These are phyloP conservation scores for Oryza glaberrima DNA, from an alignment of 176 grass and related monocot genomes.

Conservation along the genomic window DNA sequence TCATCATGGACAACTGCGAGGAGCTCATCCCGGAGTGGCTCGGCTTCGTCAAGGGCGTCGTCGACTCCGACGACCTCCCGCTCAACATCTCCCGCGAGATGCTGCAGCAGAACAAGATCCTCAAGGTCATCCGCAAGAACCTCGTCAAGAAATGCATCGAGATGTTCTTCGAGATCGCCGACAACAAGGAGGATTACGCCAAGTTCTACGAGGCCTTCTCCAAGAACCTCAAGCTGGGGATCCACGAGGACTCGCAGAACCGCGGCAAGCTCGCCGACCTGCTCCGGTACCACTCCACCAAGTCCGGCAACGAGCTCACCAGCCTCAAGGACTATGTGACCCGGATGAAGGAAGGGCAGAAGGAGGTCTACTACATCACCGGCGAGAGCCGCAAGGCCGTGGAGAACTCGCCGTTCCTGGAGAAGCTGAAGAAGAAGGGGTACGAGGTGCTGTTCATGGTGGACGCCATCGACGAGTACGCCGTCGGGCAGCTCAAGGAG, in stretches of 20 bases:
- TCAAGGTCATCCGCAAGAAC: conserved; percentile 62
- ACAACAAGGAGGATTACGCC: conserved; percentile 57
- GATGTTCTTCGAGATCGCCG: conserved; percentile 66
- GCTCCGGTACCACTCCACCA: conserved; percentile 53
- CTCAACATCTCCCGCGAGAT: conserved; percentile 62
- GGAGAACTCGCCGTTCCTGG: conserved; percentile 69
- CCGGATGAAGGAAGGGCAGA: conserved; percentile 56
- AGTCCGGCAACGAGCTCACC: conserved; percentile 59
- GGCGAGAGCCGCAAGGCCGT: conserved; percentile 66
- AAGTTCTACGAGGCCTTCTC: conserved; percentile 78
- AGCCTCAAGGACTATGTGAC: conserved; percentile 74
- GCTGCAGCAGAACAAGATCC: conserved; percentile 76
- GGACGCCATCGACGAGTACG: conserved; percentile 73
- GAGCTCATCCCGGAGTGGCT: conserved; percentile 72
- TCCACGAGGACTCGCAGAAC: conserved; percentile 66
- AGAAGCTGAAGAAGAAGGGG: conserved; percentile 60
- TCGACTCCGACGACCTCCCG: conserved; percentile 66
- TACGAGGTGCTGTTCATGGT: conserved; percentile 86
- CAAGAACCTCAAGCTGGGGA: conserved; percentile 67
- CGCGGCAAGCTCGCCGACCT: conserved; percentile 61
- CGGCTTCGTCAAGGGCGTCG: conserved; percentile 60
- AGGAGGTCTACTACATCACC: conserved; percentile 72
- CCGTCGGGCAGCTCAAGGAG: conserved; percentile 65
- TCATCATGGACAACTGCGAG: conserved; percentile 76
- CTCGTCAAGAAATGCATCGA: conserved; percentile 63